phyloP scores from a whole-genome alignment of 768 basidiomycete species.

The Suillus decipiens region DNA sequence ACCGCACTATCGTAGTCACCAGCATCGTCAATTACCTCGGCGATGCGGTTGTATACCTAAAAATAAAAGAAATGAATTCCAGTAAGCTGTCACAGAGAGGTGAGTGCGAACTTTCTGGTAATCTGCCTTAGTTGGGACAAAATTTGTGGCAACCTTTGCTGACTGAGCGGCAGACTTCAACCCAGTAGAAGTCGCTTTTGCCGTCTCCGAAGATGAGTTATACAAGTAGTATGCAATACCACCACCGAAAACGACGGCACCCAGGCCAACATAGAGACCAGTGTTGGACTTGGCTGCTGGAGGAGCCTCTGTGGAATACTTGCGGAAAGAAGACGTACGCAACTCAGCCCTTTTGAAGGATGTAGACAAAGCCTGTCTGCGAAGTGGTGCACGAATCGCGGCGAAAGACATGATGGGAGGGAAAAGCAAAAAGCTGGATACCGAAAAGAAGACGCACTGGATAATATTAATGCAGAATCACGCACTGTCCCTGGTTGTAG shows the following conservation, averaged over 20 bases:
- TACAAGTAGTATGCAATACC: conserved; percentile 67
- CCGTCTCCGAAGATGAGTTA: conserved; percentile 45
- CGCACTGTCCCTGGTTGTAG: neutral
- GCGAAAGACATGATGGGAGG: conserved; percentile 55
- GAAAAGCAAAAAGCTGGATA: conserved; percentile 2
- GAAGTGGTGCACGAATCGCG: conserved; percentile 51
- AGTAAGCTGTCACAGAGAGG: neutral
- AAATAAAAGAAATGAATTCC: neutral
- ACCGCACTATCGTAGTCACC: conserved; percentile 77
- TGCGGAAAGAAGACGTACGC: conserved; percentile 50
- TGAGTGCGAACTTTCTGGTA: conserved; percentile 73
- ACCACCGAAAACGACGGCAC: conserved; percentile 56
- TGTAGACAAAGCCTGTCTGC: conserved; percentile 41
- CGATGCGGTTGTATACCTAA: conserved; percentile 90
- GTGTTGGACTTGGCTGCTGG: conserved; percentile 53
- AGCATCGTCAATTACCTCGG: conserved; percentile 72
- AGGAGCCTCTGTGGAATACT: conserved; percentile 57
- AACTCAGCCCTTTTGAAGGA: conserved; percentile 30
- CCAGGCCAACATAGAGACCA: conserved; percentile 60
- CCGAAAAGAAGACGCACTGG: neutral
- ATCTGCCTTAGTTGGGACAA: conserved; percentile 78
- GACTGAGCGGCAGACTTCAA: conserved; percentile 63
- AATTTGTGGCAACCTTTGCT: conserved; percentile 65
- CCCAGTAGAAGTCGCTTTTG: conserved; percentile 53
- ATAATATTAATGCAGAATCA: conserved; percentile 2